Evolutionary conservation across 2,329 filamentous ascomycete genomes (phyloP).

Genomic region (Diatrype stigma): DNA sequence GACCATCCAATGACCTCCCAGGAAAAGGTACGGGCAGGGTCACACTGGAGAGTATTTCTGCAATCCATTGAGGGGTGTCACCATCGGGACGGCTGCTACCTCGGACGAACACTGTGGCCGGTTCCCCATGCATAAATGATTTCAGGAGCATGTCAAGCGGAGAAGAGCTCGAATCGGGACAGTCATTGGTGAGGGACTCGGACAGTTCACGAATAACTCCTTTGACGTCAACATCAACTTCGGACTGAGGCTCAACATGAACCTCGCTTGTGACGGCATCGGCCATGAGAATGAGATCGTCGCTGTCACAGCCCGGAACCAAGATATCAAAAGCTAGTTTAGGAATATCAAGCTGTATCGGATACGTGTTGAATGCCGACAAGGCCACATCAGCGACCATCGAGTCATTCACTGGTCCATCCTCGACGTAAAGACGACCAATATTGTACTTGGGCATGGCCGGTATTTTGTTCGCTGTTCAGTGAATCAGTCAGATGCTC

Average conservation of each 20-base stretch:
- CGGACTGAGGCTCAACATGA: slow-evolving; percentile 61
- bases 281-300: slow-evolving; percentile 74
- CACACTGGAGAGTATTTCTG: slow-evolving; percentile 73
- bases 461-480: slow-evolving; percentile 66
- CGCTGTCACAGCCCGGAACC: slow-evolving; percentile 71
- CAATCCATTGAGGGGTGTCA: slow-evolving; percentile 77
- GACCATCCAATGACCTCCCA: slow-evolving; percentile 72
- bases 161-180: slow-evolving; percentile 72
- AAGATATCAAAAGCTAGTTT: slow-evolving; percentile 79
- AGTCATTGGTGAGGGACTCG: slow-evolving; percentile 64
- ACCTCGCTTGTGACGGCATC: slow-evolving; percentile 67
- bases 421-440: slow-evolving; percentile 72
- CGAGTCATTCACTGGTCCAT: slow-evolving; percentile 56
- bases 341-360: slow-evolving; percentile 72
- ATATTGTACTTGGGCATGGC: slow-evolving; percentile 78
- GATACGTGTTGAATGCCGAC: slow-evolving; percentile 69
- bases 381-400: slow-evolving; percentile 79
- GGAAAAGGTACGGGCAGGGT: slow-evolving; percentile 82
- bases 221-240: slow-evolving; percentile 65
- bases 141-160: slow-evolving; percentile 79
- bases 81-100: slow-evolving; percentile 65
- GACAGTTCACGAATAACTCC: slow-evolving; percentile 73
- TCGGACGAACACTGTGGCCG: slow-evolving; percentile 76
- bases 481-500: slow-evolving; percentile 32
- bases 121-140: slow-evolving; percentile 75